phyloP scores from a whole-genome alignment of 306 rosid genomes.

The Fragaria ananassa region DNA sequence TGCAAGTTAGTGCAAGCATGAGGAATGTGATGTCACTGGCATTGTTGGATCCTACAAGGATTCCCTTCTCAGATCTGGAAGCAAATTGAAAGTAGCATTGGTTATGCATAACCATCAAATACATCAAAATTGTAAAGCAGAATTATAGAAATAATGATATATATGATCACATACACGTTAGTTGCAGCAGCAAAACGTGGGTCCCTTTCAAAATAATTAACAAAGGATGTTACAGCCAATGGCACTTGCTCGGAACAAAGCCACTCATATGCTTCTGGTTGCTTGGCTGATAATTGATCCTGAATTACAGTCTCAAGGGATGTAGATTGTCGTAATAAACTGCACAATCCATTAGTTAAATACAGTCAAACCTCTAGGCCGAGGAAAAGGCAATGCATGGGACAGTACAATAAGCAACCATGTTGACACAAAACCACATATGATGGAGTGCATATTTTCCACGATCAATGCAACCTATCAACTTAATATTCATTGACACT shows the following conservation, averaged over 20 bases:
- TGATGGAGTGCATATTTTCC: slow-evolving; percentile 15
- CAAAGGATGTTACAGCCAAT: slow-evolving; percentile 62
- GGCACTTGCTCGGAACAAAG: slow-evolving; percentile 93
- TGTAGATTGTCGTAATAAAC: slow-evolving; percentile 79
- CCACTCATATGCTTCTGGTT: slow-evolving; percentile 85
- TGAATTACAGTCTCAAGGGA: slow-evolving; percentile 76
- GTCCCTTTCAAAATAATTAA: slow-evolving; percentile 62
- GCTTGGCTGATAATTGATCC: slow-evolving; percentile 74
- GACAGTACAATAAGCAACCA: slow-evolving; percentile 11
- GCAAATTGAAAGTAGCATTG: slow-evolving; percentile 23
- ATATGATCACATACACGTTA: slow-evolving; percentile 54
- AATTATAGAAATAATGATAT: slow-evolving; percentile 17
- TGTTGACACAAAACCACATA: neutral
- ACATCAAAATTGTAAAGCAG: slow-evolving; percentile 15
- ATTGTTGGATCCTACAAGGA: slow-evolving; percentile 37
- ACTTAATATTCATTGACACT: neutral
- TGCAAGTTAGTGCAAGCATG: slow-evolving; percentile 80
- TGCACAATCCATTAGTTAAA: slow-evolving; percentile 44
- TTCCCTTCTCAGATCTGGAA: slow-evolving; percentile 63
- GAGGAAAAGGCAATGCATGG: slow-evolving; percentile 16
- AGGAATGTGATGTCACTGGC: slow-evolving; percentile 62
- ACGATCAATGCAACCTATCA: neutral
- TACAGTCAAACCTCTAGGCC: slow-evolving; percentile 24
- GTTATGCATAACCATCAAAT: slow-evolving; percentile 20
- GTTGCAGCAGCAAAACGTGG: slow-evolving; percentile 62